These are phyloP conservation scores for Suillus occidentalis DNA, from an alignment of 768 basidiomycete genomes.

Conservation along the genomic window DNA sequence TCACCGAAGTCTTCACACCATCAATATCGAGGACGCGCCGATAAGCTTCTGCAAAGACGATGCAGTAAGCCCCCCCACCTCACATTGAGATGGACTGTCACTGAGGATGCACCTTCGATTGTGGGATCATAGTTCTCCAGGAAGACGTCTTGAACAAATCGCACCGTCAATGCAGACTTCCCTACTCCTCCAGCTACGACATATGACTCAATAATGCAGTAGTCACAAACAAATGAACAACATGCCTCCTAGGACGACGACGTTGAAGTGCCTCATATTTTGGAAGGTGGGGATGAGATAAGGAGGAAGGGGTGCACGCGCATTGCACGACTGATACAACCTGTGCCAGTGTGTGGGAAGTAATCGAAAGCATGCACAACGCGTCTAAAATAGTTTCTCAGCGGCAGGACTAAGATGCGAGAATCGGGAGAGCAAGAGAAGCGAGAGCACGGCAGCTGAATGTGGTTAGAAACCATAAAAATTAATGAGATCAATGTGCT, in stretches of 20 bases:
- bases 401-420: conserved; percentile 2
- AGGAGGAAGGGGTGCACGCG: not conserved
- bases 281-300: conserved; percentile 8
- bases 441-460: not conserved
- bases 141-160: conserved; percentile 73
- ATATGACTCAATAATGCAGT: conserved; percentile 10
- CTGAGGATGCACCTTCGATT: conserved; percentile 62
- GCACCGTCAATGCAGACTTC: conserved; percentile 82
- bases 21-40: conserved; percentile 65
- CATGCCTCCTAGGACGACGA: conserved; percentile 80
- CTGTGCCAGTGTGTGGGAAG: conserved; percentile 6
- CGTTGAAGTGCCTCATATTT: conserved; percentile 70
- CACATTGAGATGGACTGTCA: not conserved
- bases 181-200: conserved; percentile 80
- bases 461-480: not conserved
- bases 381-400: conserved; percentile 6
- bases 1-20: conserved; percentile 59
- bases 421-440: conserved; percentile 2
- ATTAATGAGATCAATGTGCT: not conserved
- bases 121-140: conserved; percentile 81
- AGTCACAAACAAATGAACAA: conserved; percentile 11
- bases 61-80: conserved; percentile 14
- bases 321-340: not conserved
- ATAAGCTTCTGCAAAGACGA: conserved; percentile 60
- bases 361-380: not conserved